These are phyloP conservation scores for Flueggea neowawraea DNA, from an alignment of 441 rosid species.

Conservation along the genomic window DNA sequence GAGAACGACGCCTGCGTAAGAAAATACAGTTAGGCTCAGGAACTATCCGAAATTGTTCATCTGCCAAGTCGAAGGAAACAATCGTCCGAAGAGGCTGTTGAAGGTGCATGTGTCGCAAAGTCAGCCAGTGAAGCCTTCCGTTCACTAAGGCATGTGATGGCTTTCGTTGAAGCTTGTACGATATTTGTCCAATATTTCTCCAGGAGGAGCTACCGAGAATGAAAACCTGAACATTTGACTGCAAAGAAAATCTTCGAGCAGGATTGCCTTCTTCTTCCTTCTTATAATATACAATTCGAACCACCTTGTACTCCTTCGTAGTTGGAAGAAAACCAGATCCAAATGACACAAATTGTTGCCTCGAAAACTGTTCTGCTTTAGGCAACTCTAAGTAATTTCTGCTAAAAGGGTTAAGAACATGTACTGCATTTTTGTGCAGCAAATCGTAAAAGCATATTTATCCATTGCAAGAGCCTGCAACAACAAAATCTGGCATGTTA, in stretches of 20 bases:
- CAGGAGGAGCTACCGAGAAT: neutral
- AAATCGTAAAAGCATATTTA: conserved; percentile 3
- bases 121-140: neutral
- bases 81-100: neutral
- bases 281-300: neutral
- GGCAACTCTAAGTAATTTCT: neutral
- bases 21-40: neutral
- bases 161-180: neutral
- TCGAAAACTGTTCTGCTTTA: neutral
- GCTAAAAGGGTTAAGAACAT: neutral
- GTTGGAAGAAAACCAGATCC: conserved; percentile 10
- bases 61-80: neutral
- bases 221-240: neutral
- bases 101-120: neutral
- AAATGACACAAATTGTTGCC: neutral
- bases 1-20: neutral
- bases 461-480: conserved; percentile 1
- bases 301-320: conserved; percentile 2
- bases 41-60: neutral
- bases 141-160: neutral
- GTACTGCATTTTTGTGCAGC: neutral
- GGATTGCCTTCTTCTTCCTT: too few relatives aligned
- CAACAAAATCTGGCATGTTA: neutral
- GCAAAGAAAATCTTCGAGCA: too few relatives aligned
- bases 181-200: neutral